Conservation (phyloP, 306 rosid species). For the Acmispon strigosus region DNA sequence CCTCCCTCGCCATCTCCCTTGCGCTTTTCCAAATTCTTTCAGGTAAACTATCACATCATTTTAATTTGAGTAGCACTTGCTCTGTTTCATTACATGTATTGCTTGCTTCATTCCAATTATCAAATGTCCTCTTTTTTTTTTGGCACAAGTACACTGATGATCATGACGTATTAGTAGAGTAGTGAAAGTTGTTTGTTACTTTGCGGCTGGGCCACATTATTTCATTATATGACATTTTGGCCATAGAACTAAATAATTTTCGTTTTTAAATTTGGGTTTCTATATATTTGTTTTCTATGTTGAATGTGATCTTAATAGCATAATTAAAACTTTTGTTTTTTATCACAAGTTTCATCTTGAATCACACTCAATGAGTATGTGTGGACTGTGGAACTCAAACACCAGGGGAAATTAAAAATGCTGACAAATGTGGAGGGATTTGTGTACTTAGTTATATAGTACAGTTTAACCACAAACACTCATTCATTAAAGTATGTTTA, state of each 20-base stretch:
- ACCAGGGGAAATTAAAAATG: background rate
- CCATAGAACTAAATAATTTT: background rate
- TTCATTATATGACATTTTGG: background rate
- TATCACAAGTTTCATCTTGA: background rate
- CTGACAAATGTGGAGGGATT: background rate
- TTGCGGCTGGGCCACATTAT: background rate
- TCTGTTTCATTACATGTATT: background rate
- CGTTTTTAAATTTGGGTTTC: background rate
- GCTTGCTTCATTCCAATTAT: background rate
- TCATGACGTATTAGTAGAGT: background rate
- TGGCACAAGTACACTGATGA: background rate
- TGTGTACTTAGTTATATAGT: background rate
- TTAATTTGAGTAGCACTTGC: background rate
- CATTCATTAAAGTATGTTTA: background rate
- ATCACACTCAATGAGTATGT: background rate
- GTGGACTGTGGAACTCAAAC: background rate
- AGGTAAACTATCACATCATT: constrained; percentile 20
- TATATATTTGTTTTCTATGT: background rate
- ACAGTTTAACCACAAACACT: background rate
- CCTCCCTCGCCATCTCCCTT: constrained; percentile 72
- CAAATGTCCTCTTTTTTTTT: background rate
- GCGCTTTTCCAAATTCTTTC: constrained; percentile 54
- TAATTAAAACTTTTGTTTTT: background rate
- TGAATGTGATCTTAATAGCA: background rate
- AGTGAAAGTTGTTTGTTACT: background rate